Percentiles rank a stretch among this genome's conserved stretches.
phyloP scores from a whole-genome alignment of 2,329 filamentous ascomycete species.

The Drechslerella dactyloides region DNA sequence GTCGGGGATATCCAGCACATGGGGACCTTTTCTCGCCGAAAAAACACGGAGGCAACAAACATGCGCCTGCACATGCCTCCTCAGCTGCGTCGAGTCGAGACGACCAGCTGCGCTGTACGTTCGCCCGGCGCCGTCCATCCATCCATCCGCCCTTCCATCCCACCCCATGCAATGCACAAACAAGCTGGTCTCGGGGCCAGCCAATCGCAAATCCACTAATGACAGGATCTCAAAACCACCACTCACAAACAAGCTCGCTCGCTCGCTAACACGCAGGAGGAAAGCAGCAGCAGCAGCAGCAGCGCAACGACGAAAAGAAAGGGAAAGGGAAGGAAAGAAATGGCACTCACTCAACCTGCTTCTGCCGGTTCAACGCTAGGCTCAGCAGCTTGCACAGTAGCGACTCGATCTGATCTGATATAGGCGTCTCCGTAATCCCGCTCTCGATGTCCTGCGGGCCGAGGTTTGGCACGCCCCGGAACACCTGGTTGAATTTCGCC shows the following conservation, averaged over 20 bases:
- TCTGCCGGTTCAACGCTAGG: slow-evolving; percentile 92
- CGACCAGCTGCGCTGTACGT: too few relatives aligned
- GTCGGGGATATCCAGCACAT: too few relatives aligned
- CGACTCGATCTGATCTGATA: slow-evolving; percentile 83
- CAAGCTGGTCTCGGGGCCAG: neutral
- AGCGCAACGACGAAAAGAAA: slow-evolving; percentile 5
- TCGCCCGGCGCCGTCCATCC: too few relatives aligned
- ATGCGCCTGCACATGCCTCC: neutral
- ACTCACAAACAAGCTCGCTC: slow-evolving; percentile 8
- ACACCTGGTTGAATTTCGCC: slow-evolving; percentile 86
- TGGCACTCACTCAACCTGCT: slow-evolving; percentile 88
- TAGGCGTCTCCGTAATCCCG: slow-evolving; percentile 77
- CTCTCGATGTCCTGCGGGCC: slow-evolving; percentile 94
- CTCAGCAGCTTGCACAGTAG: slow-evolving; percentile 88
- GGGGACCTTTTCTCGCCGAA: too few relatives aligned
- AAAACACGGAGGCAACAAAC: neutral
- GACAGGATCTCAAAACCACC: too few relatives aligned
- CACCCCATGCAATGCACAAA: too few relatives aligned
- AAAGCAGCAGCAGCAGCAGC: slow-evolving; percentile 11
- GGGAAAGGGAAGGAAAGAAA: neutral
- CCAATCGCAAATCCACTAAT: neutral
- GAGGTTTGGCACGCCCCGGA: slow-evolving; percentile 85
- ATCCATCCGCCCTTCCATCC: too few relatives aligned
- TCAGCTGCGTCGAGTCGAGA: neutral
- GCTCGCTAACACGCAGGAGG: neutral